A percentile compares a stretch with the other conserved stretches of the same genome.
These are phyloP conservation scores for Rugosomyces carneus DNA, from an alignment of 1,284 basidiomycete species.

Conservation along the genomic window DNA sequence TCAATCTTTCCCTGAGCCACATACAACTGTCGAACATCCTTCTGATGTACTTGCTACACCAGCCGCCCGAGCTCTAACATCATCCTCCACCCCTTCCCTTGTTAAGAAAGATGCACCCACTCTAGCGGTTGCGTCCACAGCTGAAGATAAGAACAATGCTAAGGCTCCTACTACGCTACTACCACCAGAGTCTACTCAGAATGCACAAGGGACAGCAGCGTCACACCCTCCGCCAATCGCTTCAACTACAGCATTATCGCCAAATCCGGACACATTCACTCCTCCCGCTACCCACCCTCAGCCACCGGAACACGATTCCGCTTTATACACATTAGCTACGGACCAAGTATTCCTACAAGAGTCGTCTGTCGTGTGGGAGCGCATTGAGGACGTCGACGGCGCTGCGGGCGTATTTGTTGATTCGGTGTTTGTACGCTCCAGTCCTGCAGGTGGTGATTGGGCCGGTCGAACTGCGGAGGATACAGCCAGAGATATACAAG, in stretches of 20 bases:
- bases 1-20: background rate
- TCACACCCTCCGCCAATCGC: background rate
- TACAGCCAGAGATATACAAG: slow-evolving; percentile 40
- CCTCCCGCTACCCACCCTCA: background rate
- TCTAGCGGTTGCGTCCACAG: too few species aligned
- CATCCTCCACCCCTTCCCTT: too few species aligned
- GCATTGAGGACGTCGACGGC: slow-evolving; percentile 83
- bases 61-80: too few species aligned
- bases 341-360: slow-evolving; percentile 78
- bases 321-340: slow-evolving; percentile 76
- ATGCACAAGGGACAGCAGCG: background rate
- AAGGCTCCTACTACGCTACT: background rate
- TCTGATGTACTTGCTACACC: background rate
- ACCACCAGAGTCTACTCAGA: background rate
- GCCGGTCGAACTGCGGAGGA: slow-evolving; percentile 68
- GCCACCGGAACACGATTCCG: slow-evolving; percentile 30
- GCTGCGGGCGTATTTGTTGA: slow-evolving; percentile 67
- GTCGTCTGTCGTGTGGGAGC: slow-evolving; percentile 81
- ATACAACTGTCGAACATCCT: background rate
- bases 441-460: slow-evolving; percentile 73
- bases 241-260: background rate
- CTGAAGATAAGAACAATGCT: too few species aligned
- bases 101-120: too few species aligned
- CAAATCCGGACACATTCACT: background rate
- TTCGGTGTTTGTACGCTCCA: slow-evolving; percentile 28